phyloP scores from a whole-genome alignment of 768 basidiomycete species.

The Porpolomopsis calyptriformis region DNA sequence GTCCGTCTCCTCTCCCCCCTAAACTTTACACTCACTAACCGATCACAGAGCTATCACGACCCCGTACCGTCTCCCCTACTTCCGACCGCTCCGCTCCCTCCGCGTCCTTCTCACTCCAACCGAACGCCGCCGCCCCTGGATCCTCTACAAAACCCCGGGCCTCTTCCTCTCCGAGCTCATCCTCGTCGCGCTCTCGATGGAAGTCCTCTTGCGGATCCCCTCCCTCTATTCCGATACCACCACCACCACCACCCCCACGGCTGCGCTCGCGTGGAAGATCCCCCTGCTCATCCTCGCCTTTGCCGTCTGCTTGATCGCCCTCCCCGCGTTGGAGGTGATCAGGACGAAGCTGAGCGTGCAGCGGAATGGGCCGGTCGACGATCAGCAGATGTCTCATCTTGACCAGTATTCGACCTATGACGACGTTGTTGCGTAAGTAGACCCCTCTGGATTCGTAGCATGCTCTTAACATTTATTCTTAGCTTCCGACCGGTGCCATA shows the following conservation, averaged over 20 bases:
- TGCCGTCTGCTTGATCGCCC: slow-evolving; percentile 45
- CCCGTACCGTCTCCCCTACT: slow-evolving; percentile 63
- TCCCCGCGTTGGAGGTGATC: slow-evolving; percentile 75
- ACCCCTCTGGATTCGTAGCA: too few species aligned
- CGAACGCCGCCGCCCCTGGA: slow-evolving; percentile 69
- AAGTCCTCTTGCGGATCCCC: slow-evolving; percentile 36
- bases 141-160: slow-evolving; percentile 70
- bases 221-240: slow-evolving; percentile 25
- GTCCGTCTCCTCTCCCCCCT: slow-evolving; percentile 28
- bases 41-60: slow-evolving; percentile 65
- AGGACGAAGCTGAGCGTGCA: slow-evolving; percentile 73
- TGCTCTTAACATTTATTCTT: slow-evolving; percentile 1
- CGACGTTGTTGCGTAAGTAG: too few species aligned
- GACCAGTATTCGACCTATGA: background rate
- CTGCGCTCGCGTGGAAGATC: slow-evolving; percentile 37
- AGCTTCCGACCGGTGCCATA: slow-evolving; percentile 76
- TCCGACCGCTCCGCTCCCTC: slow-evolving; percentile 46
- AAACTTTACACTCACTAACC: slow-evolving; percentile 1
- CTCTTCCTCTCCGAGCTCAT: slow-evolving; percentile 51
- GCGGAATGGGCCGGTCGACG: slow-evolving; percentile 67
- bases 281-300: slow-evolving; percentile 49
- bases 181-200: slow-evolving; percentile 32
- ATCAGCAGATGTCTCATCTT: slow-evolving; percentile 38
- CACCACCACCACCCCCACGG: slow-evolving; percentile 31
- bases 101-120: slow-evolving; percentile 71